Conservation (phyloP, 352 stramenopile species). For the Pythium guiyangense region DNA sequence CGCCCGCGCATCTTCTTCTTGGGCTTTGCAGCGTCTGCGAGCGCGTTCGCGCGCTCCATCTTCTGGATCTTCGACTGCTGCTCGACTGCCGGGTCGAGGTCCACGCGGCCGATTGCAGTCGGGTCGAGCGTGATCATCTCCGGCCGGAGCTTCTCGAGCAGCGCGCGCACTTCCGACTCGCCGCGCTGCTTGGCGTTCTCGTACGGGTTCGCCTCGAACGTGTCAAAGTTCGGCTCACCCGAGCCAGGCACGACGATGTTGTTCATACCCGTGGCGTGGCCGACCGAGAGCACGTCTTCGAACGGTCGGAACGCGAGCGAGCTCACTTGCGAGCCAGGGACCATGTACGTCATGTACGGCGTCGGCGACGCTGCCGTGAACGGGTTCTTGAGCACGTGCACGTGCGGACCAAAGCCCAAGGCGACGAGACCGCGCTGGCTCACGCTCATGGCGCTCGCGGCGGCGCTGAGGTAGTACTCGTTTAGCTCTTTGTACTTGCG, state of each 20-base stretch:
- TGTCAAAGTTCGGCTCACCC: conserved; percentile 98
- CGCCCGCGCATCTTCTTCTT: conserved; percentile 98
- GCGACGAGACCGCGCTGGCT: conserved; percentile 94
- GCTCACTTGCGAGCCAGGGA: conserved; percentile 81
- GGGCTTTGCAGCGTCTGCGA: conserved; percentile 44
- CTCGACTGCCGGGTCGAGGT: conserved; percentile 86
- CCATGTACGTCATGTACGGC: conserved; percentile 90
- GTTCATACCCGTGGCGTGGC: conserved; percentile 84
- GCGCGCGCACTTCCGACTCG: conserved; percentile 93
- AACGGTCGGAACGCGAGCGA: conserved; percentile 96
- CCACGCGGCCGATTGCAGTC: conserved; percentile 90
- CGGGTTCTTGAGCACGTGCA: conserved; percentile 91
- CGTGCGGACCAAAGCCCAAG: conserved; percentile 89
- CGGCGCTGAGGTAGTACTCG: conserved; percentile 89
- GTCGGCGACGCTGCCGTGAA: conserved; percentile 69
- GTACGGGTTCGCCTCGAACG: conserved; percentile 97
- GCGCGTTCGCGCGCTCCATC: conserved; percentile 74
- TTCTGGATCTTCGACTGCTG: conserved; percentile 77
- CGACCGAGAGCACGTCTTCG: conserved; percentile 97
- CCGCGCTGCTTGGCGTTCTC: conserved; percentile 95
- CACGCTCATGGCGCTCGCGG: conserved; percentile 92
- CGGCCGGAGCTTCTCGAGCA: conserved; percentile 97
- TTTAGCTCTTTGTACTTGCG: conserved; percentile 95
- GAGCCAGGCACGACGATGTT: conserved; percentile 94
- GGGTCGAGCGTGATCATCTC: conserved; percentile 99